Evolutionary conservation across 2,329 filamentous ascomycete genomes (phyloP).

Genomic region (Grosmannia penicillata): DNA sequence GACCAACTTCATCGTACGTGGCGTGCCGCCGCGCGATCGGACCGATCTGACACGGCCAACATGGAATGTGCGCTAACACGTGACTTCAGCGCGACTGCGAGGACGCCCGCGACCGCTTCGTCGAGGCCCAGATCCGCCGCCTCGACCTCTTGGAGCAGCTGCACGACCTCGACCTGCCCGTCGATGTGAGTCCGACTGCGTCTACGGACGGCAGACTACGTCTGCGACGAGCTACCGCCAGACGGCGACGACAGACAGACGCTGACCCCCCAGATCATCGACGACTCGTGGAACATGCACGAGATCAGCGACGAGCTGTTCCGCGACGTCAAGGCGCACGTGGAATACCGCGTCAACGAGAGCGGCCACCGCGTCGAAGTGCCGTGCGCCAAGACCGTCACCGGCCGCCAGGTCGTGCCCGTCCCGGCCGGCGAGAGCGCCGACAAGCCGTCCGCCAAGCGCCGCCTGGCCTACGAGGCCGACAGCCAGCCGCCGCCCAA

Average conservation of each 20-base stretch:
- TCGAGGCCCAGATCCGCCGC: constrained; percentile 29
- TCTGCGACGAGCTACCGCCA: too few relatives aligned
- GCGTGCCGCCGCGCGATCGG: not conserved
- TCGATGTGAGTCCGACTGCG: constrained; percentile 30
- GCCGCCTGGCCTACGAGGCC: constrained; percentile 33
- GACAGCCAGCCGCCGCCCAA: constrained; percentile 36
- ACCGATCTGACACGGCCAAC: too few relatives aligned
- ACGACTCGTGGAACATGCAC: constrained; percentile 9
- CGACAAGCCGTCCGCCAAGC: constrained; percentile 22
- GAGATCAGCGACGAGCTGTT: constrained; percentile 10
- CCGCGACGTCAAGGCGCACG: constrained; percentile 10
- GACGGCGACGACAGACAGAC: too few relatives aligned
- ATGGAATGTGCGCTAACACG: too few relatives aligned
- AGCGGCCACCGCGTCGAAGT: constrained; percentile 16
- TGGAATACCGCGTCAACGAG: constrained; percentile 9
- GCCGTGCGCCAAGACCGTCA: constrained; percentile 15
- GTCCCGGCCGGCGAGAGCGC: not conserved
- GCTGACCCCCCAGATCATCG: constrained; percentile 8
- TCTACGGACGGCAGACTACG: too few relatives aligned
- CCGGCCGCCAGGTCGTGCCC: constrained; percentile 4
- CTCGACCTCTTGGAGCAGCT: constrained; percentile 30
- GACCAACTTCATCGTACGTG: constrained; percentile 9
- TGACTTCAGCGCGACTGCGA: constrained; percentile 10
- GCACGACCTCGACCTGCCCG: constrained; percentile 26
- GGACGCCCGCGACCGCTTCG: constrained; percentile 26